Evolutionary conservation across 768 basidiomycete genomes (phyloP).

Genomic region (Rossbeevera mucosa): DNA sequence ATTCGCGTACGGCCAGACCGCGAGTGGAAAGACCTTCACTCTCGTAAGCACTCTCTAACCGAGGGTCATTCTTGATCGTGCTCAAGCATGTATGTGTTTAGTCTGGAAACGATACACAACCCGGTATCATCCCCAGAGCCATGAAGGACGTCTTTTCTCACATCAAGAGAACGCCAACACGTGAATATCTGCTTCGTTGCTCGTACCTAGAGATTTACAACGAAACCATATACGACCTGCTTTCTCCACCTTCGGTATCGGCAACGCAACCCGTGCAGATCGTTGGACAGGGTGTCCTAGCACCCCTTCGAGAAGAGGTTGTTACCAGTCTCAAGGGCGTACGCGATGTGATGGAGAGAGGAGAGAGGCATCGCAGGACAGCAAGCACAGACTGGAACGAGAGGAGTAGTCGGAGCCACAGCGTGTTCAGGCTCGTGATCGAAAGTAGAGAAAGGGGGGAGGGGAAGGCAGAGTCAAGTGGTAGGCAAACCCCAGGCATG

Average conservation of each 20-base stretch:
- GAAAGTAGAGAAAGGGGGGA: slow-evolving; percentile 77
- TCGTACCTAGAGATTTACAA: slow-evolving; percentile 99
- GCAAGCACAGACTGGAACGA: slow-evolving; percentile 99
- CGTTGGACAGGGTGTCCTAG: slow-evolving; percentile 64
- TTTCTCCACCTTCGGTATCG: slow-evolving; percentile 62
- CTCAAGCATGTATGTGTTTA: slow-evolving; percentile 26
- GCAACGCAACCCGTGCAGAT: slow-evolving; percentile 62
- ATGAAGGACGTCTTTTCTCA: slow-evolving; percentile 88
- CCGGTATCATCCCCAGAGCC: slow-evolving; percentile 91
- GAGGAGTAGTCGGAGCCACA: slow-evolving; percentile 89
- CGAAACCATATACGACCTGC: slow-evolving; percentile 80
- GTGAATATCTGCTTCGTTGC: slow-evolving; percentile 93
- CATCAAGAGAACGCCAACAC: slow-evolving; percentile 68
- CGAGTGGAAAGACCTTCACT: slow-evolving; percentile 71
- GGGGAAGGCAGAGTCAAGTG: slow-evolving; percentile 34
- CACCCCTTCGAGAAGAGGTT: slow-evolving; percentile 85
- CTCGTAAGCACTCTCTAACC: slow-evolving; percentile 34
- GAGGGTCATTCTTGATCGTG: slow-evolving; percentile 33
- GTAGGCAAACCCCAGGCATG: slow-evolving; percentile 50
- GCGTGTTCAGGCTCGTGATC: slow-evolving; percentile 88
- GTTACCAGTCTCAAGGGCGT: slow-evolving; percentile 89
- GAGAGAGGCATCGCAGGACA: slow-evolving; percentile 83
- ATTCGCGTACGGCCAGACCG: slow-evolving; percentile 93
- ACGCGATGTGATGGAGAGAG: slow-evolving; percentile 76
- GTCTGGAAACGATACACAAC: slow-evolving; percentile 75